Conservation (phyloP, 2,329 filamentous ascomycete genomes). For the Beauveria asiatica region DNA sequence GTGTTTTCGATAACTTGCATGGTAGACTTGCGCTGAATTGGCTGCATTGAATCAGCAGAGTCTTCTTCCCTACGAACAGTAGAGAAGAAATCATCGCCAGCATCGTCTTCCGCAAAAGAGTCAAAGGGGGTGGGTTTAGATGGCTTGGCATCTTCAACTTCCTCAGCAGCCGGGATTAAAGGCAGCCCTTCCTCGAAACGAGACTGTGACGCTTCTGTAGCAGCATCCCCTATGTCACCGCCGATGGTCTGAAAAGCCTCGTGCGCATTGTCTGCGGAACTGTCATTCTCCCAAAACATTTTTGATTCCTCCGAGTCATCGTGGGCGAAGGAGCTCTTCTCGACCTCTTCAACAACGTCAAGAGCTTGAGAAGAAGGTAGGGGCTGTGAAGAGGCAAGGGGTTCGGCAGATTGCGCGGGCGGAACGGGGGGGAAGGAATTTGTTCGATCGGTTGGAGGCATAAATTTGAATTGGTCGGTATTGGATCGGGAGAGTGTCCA, state of each 20-base stretch:
- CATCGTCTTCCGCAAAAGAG: constrained; percentile 35
- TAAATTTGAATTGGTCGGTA: constrained; percentile 51
- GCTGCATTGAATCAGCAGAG: constrained; percentile 19
- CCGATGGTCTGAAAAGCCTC: constrained; percentile 28
- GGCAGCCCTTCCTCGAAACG: constrained; percentile 65
- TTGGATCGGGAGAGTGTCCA: constrained; percentile 44
- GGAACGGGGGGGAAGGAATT: constrained; percentile 57
- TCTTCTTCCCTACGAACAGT: constrained; percentile 33
- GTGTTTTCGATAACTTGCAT: constrained; percentile 47
- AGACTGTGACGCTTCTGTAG: constrained; percentile 41
- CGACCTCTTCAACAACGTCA: constrained; percentile 44
- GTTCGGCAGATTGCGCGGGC: constrained; percentile 23
- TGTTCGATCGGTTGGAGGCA: constrained; percentile 47
- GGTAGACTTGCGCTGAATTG: constrained; percentile 61
- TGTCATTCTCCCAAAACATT: constrained; percentile 14
- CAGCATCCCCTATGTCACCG: constrained; percentile 31
- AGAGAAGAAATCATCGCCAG: constrained; percentile 53
- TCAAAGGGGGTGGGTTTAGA: neutral
- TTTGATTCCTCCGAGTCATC: constrained; percentile 23
- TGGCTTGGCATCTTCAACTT: neutral
- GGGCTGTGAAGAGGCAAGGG: constrained; percentile 26
- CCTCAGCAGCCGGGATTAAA: constrained; percentile 37
- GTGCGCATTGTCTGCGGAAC: neutral
- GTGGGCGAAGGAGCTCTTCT: constrained; percentile 37
- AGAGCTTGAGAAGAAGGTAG: constrained; percentile 43